These are phyloP conservation scores for Anacardium occidentale DNA, from an alignment of 345 rosid species.

Conservation along the genomic window DNA sequence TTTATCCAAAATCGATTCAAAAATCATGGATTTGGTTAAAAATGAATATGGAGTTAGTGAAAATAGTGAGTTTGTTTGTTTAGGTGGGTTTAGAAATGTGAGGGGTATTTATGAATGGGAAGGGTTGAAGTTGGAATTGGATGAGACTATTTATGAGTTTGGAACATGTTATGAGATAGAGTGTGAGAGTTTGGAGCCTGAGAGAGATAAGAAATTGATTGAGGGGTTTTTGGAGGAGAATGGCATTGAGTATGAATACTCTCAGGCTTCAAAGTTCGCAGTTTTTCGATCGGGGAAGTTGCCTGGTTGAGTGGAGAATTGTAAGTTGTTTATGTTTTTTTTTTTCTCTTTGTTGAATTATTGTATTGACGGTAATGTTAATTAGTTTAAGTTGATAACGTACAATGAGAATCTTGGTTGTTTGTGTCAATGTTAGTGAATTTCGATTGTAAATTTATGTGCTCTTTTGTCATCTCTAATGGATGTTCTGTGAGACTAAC, in stretches of 20 bases:
- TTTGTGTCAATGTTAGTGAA: neutral
- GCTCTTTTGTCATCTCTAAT: neutral
- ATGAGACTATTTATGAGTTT: constrained; percentile 54
- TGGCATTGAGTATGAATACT: constrained; percentile 46
- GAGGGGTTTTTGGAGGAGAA: constrained; percentile 48
- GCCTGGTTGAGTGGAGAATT: constrained; percentile 22
- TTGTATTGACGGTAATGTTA: neutral
- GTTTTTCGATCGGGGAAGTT: constrained; percentile 54
- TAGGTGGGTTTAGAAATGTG: constrained; percentile 65
- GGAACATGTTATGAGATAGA: constrained; percentile 65
- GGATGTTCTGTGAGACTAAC: no score
- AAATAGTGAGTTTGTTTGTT: constrained; percentile 36
- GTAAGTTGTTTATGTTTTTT: neutral
- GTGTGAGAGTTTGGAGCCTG: constrained; percentile 67
- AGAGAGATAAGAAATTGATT: constrained; percentile 42
- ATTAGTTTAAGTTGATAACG: neutral
- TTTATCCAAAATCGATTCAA: constrained; percentile 27
- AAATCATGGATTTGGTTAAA: constrained; percentile 40
- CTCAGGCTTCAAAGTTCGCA: constrained; percentile 57
- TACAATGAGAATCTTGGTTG: neutral
- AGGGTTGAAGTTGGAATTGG: constrained; percentile 62
- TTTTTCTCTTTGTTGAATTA: neutral
- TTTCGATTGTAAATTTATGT: neutral
- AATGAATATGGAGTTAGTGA: constrained; percentile 40
- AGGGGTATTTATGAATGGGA: constrained; percentile 60